These are phyloP conservation scores for Dacryopinax spathularia DNA, from an alignment of 768 basidiomycete species.

Conservation along the genomic window DNA sequence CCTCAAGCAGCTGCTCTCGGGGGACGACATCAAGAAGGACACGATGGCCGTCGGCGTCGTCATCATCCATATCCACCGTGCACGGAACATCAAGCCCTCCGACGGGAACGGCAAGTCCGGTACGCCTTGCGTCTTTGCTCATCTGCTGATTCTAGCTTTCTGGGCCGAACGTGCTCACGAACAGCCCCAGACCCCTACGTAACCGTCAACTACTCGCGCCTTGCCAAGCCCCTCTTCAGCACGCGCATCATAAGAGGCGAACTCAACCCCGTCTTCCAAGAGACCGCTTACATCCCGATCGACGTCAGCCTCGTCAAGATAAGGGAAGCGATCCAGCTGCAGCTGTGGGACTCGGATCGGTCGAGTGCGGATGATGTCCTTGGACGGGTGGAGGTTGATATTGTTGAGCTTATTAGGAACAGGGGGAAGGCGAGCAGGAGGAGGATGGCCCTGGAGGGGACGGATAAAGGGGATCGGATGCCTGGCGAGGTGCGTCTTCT, in stretches of 20 bases:
- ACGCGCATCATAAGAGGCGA: slow-evolving; percentile 5
- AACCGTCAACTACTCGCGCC: slow-evolving; percentile 4
- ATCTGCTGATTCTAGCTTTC: neutral
- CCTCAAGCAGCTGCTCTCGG: slow-evolving; percentile 4
- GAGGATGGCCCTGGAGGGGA: neutral
- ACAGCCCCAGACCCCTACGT: slow-evolving; percentile 3
- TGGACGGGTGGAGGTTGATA: slow-evolving; percentile 6
- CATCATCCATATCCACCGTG: slow-evolving; percentile 6
- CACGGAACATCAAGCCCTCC: neutral
- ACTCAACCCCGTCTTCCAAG: slow-evolving; percentile 5
- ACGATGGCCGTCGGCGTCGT: slow-evolving; percentile 6
- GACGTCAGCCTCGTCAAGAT: slow-evolving; percentile 7
- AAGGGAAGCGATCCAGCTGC: neutral
- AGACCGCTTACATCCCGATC: slow-evolving; percentile 4
- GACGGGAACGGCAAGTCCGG: neutral
- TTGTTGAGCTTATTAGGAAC: neutral
- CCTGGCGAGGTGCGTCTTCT: neutral
- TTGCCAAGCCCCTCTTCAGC: slow-evolving; percentile 4
- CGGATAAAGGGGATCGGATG: neutral
- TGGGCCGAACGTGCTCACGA: neutral
- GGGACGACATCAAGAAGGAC: slow-evolving; percentile 6
- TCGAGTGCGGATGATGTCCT: slow-evolving; percentile 6
- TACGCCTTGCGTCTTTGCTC: neutral
- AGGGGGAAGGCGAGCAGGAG: neutral
- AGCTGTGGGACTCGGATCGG: slow-evolving; percentile 6